A percentile compares a stretch with the other conserved stretches of the same genome.
These are phyloP conservation scores for Maudiozyma barnettii DNA, from an alignment of 805 yeast genomes.

Conservation along the genomic window DNA sequence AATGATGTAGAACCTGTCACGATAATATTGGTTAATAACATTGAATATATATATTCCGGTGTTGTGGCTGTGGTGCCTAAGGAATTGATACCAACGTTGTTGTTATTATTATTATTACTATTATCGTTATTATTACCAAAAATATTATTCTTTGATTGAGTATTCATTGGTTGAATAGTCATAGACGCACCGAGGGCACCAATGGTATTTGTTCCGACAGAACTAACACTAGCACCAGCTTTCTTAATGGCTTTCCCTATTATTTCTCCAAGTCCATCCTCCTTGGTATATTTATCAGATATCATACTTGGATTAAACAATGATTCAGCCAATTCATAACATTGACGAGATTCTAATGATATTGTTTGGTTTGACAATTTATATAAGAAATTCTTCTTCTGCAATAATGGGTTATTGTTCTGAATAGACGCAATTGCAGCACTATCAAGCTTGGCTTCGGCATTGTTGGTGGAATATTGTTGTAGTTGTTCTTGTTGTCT, in stretches of 20 bases:
- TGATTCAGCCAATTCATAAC: slow-evolving; percentile 20
- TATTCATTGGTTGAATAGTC: slow-evolving; percentile 4
- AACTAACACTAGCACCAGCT: slow-evolving; percentile 19
- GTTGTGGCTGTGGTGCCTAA: slow-evolving; percentile 9
- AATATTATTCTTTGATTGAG: not conserved
- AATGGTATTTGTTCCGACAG: slow-evolving; percentile 11
- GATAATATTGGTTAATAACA: slow-evolving; percentile 47
- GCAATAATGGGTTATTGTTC: slow-evolving; percentile 15
- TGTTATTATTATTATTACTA: not conserved
- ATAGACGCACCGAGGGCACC: slow-evolving; percentile 12
- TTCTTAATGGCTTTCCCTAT: slow-evolving; percentile 21
- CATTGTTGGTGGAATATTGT: slow-evolving; percentile 5
- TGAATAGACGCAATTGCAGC: slow-evolving; percentile 4
- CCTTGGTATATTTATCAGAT: slow-evolving; percentile 10
- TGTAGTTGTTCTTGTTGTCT: slow-evolving; percentile 15
- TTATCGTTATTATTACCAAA: not conserved
- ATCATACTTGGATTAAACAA: slow-evolving; percentile 23
- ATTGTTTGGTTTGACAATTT: slow-evolving; percentile 11
- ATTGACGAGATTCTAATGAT: slow-evolving; percentile 17
- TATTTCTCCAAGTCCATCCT: slow-evolving; percentile 23
- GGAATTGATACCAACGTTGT: not conserved
- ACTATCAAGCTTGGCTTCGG: not conserved
- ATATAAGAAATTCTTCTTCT: slow-evolving; percentile 15
- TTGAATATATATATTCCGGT: slow-evolving; percentile 24
- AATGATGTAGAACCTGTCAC: slow-evolving; percentile 75